Percentiles rank a stretch among this genome's conserved stretches.
phyloP scores from a whole-genome alignment of 768 basidiomycete species.

The Galerina sulciceps region DNA sequence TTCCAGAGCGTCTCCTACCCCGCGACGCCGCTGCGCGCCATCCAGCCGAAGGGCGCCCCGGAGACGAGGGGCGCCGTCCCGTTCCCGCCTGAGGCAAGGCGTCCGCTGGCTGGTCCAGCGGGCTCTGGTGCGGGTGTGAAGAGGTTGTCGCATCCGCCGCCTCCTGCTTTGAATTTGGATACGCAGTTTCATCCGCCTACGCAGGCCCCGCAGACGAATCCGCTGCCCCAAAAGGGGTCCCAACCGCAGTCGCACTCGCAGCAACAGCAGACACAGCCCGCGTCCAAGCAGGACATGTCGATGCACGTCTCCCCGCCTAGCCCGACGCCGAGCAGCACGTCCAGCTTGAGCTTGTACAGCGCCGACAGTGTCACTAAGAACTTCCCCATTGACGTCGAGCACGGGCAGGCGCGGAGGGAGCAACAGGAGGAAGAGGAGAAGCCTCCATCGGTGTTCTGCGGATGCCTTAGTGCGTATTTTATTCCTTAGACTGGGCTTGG shows the following conservation, averaged over 20 bases:
- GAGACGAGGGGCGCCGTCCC: constrained; percentile 18
- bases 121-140: no score
- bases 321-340: constrained; percentile 24
- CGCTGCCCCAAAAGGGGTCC: no score
- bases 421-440: constrained; percentile 15
- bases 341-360: constrained; percentile 24
- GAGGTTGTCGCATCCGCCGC: constrained; percentile 17
- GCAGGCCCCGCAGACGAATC: constrained; percentile 1
- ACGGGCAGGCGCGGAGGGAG: constrained; percentile 1
- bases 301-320: constrained; percentile 15
- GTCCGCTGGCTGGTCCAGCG: constrained; percentile 25
- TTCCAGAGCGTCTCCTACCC: constrained; percentile 17
- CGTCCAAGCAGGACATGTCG: constrained; percentile 14
- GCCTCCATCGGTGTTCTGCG: constrained; percentile 19
- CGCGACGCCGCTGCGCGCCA: constrained; percentile 12
- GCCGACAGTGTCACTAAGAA: constrained; percentile 22
- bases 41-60: constrained; percentile 15
- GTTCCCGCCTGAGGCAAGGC: constrained; percentile 23
- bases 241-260: no score
- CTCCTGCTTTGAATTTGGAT: constrained; percentile 18
- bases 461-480: constrained; percentile 21
- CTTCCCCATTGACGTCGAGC: constrained; percentile 18
- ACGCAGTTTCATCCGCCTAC: constrained; percentile 16
- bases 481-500: neutral
- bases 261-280: constrained; percentile 10